phyloP scores from a whole-genome alignment of 2,329 filamentous ascomycete species.

The Arthrobotrys iridis region DNA sequence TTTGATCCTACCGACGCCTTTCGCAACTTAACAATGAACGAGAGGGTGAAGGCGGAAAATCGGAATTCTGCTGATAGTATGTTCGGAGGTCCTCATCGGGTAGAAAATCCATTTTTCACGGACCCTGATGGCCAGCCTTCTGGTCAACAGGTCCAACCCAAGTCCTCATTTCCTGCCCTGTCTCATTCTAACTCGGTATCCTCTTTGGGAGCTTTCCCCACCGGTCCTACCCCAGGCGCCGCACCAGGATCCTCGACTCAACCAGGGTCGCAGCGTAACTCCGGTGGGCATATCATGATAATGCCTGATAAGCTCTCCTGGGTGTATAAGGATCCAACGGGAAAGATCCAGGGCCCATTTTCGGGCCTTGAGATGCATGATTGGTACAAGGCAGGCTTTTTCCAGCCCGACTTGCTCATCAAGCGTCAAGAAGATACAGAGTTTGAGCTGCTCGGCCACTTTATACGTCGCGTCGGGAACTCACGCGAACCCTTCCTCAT shows the following conservation, averaged over 20 bases:
- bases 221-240: constrained; percentile 10
- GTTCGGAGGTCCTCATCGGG: constrained; percentile 54
- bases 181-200: constrained; percentile 42
- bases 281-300: constrained; percentile 88
- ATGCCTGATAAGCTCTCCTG: constrained; percentile 99
- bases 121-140: constrained; percentile 41
- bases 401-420: constrained; percentile 90
- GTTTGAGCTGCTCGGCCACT: constrained; percentile 92
- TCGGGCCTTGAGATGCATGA: constrained; percentile 99
- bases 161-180: constrained; percentile 32
- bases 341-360: constrained; percentile 90
- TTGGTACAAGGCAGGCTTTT: constrained; percentile 99
- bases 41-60: constrained; percentile 69
- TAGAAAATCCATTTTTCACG: constrained; percentile 55
- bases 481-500: constrained; percentile 97
- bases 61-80: constrained; percentile 59
- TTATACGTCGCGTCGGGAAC: constrained; percentile 95
- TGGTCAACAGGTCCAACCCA: constrained; percentile 33
- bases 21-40: constrained; percentile 71
- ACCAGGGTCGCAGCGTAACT: constrained; percentile 68
- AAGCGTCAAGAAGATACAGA: constrained; percentile 94
- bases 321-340: constrained; percentile 96
- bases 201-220: constrained; percentile 32
- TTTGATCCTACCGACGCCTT: constrained; percentile 70
- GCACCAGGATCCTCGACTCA: constrained; percentile 32